phyloP scores from a whole-genome alignment of 2,329 filamentous ascomycete species.

The Mollisiaceae sp. region DNA sequence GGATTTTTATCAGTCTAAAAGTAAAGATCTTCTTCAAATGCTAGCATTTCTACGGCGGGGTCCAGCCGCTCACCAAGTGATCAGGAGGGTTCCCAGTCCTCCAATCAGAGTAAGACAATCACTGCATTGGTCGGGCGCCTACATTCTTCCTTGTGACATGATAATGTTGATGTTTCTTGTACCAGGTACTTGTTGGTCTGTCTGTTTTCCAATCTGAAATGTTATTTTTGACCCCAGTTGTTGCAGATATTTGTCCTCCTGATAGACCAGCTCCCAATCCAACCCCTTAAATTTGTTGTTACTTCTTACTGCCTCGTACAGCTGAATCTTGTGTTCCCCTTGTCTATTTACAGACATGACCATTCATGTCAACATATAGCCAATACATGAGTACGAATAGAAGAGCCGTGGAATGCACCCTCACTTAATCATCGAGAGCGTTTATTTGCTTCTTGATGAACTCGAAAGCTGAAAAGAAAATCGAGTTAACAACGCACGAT shows the following conservation, averaged over 20 bases:
- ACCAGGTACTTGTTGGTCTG: background rate
- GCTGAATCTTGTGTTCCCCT: background rate
- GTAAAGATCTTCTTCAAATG: background rate
- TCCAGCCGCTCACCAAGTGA: background rate
- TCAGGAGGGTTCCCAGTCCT: background rate
- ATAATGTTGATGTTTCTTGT: conserved; percentile 1
- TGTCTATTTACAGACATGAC: conserved; percentile 7
- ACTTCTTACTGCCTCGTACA: background rate
- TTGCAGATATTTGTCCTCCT: background rate
- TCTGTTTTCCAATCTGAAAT: conserved; percentile 1
- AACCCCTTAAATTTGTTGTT: background rate
- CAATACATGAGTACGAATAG: conserved; percentile 8
- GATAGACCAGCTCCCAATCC: background rate
- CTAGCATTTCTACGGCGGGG: background rate
- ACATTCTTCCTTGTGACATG: background rate
- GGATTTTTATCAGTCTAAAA: background rate
- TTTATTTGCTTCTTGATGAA: conserved; percentile 71
- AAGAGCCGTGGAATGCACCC: conserved; percentile 13
- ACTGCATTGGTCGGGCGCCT: conserved; percentile 3
- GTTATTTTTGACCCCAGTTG: background rate
- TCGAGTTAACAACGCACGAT: conserved; percentile 82
- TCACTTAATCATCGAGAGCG: conserved; percentile 39
- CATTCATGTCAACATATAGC: conserved; percentile 15
- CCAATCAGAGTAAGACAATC: background rate
- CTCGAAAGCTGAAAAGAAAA: conserved; percentile 90